These are phyloP conservation scores for Ascochyta pisi DNA, from an alignment of 2,329 filamentous ascomycete species.

Conservation along the genomic window DNA sequence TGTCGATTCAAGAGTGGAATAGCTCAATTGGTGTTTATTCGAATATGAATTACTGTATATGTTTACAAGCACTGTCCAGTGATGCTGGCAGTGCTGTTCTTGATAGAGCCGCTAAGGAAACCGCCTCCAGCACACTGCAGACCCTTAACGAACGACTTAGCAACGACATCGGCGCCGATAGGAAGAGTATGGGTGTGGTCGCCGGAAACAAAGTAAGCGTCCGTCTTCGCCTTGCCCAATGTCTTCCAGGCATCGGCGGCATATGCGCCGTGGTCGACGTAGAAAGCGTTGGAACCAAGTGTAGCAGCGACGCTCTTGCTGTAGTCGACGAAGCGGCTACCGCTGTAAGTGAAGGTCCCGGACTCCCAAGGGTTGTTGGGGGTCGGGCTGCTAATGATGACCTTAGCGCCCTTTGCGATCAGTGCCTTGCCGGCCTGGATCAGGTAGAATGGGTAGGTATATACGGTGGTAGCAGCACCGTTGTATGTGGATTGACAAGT, in stretches of 20 bases:
- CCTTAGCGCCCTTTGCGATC: conserved; percentile 63
- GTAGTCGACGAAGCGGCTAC: conserved; percentile 65
- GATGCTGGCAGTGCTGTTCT: conserved; percentile 42
- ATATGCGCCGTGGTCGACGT: conserved; percentile 68
- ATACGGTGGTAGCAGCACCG: conserved; percentile 61
- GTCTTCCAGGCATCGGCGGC: conserved; percentile 61
- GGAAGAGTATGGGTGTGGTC: conserved; percentile 70
- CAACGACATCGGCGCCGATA: conserved; percentile 62
- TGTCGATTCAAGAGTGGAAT: too few relatives aligned
- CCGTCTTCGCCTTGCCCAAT: conserved; percentile 58
- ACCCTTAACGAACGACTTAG: conserved; percentile 66
- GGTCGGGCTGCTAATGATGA: conserved; percentile 66
- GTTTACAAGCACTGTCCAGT: conserved; percentile 39
- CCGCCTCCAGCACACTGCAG: conserved; percentile 58
- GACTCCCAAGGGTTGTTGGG: conserved; percentile 70
- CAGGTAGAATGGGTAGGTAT: conserved; percentile 68
- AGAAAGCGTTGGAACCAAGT: conserved; percentile 56
- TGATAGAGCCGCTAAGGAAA: conserved; percentile 50
- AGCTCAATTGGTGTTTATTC: neutral
- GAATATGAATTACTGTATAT: neutral
- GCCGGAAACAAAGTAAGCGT: conserved; percentile 60
- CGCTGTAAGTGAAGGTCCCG: conserved; percentile 58
- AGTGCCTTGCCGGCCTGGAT: conserved; percentile 63
- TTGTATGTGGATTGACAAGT: conserved; percentile 62
- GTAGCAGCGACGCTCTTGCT: conserved; percentile 53